Conservation (phyloP, 495 filamentous ascomycete species). For the Xylaria sp. region DNA sequence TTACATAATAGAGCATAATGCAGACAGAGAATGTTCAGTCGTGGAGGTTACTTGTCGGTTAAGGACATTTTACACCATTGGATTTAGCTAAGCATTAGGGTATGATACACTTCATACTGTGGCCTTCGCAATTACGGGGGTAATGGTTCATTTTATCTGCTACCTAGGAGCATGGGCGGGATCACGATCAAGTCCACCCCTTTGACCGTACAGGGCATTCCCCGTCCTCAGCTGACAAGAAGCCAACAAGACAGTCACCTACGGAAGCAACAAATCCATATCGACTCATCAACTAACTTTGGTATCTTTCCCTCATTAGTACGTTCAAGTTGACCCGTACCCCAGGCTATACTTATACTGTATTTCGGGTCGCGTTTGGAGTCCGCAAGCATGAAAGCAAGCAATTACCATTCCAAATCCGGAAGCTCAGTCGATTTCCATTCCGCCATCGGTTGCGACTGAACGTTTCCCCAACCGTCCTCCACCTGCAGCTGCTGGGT, state of each 20-base stretch:
- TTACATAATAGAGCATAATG: not conserved
- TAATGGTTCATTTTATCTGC: conserved; percentile 30
- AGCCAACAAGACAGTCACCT: conserved; percentile 44
- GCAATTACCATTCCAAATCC: conserved; percentile 25
- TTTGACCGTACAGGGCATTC: conserved; percentile 89
- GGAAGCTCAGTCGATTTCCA: conserved; percentile 1
- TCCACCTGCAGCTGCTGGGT: not conserved
- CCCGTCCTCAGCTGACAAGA: conserved; percentile 61
- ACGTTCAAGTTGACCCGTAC: conserved; percentile 65
- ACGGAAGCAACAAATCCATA: conserved; percentile 40
- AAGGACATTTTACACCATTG: not conserved
- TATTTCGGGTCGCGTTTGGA: conserved; percentile 14
- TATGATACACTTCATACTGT: conserved; percentile 1
- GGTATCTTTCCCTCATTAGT: conserved; percentile 99
- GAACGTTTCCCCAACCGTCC: not conserved
- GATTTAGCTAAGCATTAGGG: not conserved
- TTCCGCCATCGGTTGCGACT: not conserved
- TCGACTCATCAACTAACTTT: conserved; percentile 37
- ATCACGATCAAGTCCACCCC: conserved; percentile 63
- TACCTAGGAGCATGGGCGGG: conserved; percentile 48
- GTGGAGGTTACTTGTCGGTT: not conserved
- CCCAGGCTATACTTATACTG: conserved; percentile 32
- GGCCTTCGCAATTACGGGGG: not conserved
- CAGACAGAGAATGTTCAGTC: not conserved
- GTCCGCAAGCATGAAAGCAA: conserved; percentile 1